Evolutionary conservation across 768 basidiomycete genomes (phyloP).

Genomic region (Panellus pusillus): DNA sequence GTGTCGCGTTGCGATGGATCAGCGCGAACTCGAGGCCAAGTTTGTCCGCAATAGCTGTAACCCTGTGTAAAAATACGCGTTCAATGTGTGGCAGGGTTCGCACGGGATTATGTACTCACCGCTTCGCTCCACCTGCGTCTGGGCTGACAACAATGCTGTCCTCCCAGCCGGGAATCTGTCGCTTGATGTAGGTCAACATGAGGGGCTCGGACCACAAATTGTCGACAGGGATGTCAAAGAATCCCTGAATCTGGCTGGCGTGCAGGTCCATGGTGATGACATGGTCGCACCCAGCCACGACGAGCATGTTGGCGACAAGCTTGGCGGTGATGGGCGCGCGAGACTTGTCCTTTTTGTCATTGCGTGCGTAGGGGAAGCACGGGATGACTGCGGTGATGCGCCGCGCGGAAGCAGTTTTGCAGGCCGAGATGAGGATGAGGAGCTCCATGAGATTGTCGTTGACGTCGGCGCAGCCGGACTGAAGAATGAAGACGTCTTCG

Average conservation of each 20-base stretch:
- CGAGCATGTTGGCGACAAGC: slow-evolving; percentile 97
- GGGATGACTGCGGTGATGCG: slow-evolving; percentile 98
- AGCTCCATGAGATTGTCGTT: slow-evolving; percentile 99
- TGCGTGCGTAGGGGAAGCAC: slow-evolving; percentile 94
- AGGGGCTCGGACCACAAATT: slow-evolving; percentile 96
- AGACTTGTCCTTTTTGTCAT: slow-evolving; percentile 98
- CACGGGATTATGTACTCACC: slow-evolving; percentile 52
- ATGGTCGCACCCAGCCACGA: slow-evolving; percentile 95
- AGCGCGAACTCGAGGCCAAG: slow-evolving; percentile 92
- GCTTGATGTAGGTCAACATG: slow-evolving; percentile 92
- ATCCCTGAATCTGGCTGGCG: slow-evolving; percentile 97
- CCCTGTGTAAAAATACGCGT: slow-evolving; percentile 46
- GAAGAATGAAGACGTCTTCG: slow-evolving; percentile 98
- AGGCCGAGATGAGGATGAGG: slow-evolving; percentile 96
- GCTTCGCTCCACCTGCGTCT: slow-evolving; percentile 97
- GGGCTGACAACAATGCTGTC: slow-evolving; percentile 93
- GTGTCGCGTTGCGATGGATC: slow-evolving; percentile 86
- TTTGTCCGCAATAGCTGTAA: slow-evolving; percentile 93
- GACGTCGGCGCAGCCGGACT: slow-evolving; percentile 85
- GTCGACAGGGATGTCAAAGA: slow-evolving; percentile 98
- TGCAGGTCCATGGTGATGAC: slow-evolving; percentile 99
- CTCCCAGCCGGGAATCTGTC: slow-evolving; percentile 80
- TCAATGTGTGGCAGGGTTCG: slow-evolving; percentile 6
- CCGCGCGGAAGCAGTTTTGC: slow-evolving; percentile 93
- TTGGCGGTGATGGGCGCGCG: slow-evolving; percentile 98